A percentile compares a stretch with the other conserved stretches of the same genome.
Evolutionary conservation across 441 rosid genomes (phyloP).

Genomic region (Lagerstroemia fauriei): DNA sequence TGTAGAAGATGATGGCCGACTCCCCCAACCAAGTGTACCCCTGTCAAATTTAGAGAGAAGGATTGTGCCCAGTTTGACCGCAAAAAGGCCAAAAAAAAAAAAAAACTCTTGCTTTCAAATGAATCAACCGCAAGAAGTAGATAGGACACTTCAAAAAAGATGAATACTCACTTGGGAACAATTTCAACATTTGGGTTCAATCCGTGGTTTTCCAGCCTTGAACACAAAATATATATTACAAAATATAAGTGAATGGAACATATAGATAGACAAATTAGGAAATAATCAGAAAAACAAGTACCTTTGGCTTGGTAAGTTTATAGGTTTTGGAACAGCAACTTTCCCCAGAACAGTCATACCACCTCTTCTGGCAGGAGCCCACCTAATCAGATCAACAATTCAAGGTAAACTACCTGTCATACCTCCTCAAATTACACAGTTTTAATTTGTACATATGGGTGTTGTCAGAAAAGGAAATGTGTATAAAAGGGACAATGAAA

Average conservation of each 20-base stretch:
- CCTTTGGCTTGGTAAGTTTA: conserved; percentile 98
- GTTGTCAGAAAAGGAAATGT: neutral
- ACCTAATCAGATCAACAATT: conserved; percentile 44
- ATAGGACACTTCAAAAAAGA: conserved; percentile 17
- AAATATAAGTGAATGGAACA: conserved; percentile 16
- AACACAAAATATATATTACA: conserved; percentile 33
- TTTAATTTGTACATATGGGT: neutral
- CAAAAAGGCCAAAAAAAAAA: neutral
- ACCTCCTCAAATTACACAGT: neutral
- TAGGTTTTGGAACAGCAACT: conserved; percentile 94
- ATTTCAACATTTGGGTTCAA: conserved; percentile 94
- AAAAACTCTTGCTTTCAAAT: no score
- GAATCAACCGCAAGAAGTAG: neutral
- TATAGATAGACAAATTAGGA: conserved; percentile 9
- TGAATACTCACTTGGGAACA: conserved; percentile 89
- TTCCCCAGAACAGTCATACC: conserved; percentile 92
- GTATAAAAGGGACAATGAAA: neutral
- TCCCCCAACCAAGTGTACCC: conserved; percentile 97
- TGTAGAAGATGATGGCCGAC: conserved; percentile 63
- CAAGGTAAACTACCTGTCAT: conserved; percentile 26
- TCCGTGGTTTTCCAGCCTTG: conserved; percentile 94
- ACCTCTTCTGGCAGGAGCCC: conserved; percentile 82
- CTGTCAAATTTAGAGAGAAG: conserved; percentile 39
- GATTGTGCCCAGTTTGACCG: conserved; percentile 14
- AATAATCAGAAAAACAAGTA: conserved; percentile 34